Conservation (phyloP, 2,329 filamentous ascomycete species). For the Didymella exigua region DNA sequence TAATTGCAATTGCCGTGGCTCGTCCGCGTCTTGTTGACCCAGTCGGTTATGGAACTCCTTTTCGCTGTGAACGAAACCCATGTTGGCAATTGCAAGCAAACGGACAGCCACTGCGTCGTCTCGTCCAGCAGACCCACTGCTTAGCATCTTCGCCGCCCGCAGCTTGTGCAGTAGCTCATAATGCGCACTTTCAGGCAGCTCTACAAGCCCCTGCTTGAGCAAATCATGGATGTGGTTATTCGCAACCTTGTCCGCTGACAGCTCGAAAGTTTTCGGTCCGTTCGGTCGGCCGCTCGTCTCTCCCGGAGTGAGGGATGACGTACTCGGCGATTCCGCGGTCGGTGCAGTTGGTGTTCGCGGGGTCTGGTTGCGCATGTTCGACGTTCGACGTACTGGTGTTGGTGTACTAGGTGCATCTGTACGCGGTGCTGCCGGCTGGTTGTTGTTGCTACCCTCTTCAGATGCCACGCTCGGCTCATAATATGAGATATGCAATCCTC, state of each 20-base stretch:
- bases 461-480: constrained; percentile 60
- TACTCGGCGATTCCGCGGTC: constrained; percentile 58
- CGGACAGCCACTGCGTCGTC: constrained; percentile 80
- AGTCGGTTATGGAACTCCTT: constrained; percentile 83
- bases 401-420: constrained; percentile 68
- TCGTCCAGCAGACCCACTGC: constrained; percentile 67
- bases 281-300: constrained; percentile 32
- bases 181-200: constrained; percentile 72
- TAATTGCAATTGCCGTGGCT: constrained; percentile 85
- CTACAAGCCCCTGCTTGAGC: constrained; percentile 52
- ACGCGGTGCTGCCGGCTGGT: constrained; percentile 21
- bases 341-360: constrained; percentile 51
- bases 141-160: constrained; percentile 80
- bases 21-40: constrained; percentile 84
- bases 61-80: constrained; percentile 88
- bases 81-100: constrained; percentile 84
- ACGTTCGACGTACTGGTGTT: constrained; percentile 74
- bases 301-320: constrained; percentile 49
- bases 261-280: constrained; percentile 59
- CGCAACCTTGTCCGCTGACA: constrained; percentile 60
- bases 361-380: constrained; percentile 56
- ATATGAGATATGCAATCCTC: constrained; percentile 79
- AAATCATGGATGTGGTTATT: constrained; percentile 51
- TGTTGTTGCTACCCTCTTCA: constrained; percentile 26
- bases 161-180: constrained; percentile 88